These are phyloP conservation scores for Septoria petroselini DNA, from an alignment of 2,329 filamentous ascomycete genomes.

Conservation along the genomic window DNA sequence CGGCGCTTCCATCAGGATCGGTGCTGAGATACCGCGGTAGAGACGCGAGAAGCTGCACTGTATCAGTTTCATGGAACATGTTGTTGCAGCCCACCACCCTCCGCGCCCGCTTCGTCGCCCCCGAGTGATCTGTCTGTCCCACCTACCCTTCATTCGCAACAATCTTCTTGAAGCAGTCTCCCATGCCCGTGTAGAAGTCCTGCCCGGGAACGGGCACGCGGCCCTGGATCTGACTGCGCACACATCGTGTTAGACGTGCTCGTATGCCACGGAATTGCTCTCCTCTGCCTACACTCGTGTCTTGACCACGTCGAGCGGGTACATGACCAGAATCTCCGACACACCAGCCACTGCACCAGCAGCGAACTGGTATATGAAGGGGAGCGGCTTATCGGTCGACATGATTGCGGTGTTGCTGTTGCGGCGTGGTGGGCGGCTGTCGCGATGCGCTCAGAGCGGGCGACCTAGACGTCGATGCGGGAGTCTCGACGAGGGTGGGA, in stretches of 20 bases:
- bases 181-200: conserved; percentile 92
- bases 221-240: conserved; percentile 54
- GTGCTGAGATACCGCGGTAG: conserved; percentile 92
- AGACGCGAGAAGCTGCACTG: conserved; percentile 71
- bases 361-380: conserved; percentile 92
- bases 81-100: not conserved
- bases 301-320: conserved; percentile 97
- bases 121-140: not conserved
- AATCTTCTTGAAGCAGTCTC: conserved; percentile 98
- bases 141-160: conserved; percentile 85
- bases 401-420: conserved; percentile 35
- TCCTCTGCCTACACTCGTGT: conserved; percentile 75
- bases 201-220: conserved; percentile 59
- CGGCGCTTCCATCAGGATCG: conserved; percentile 95
- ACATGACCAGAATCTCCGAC: conserved; percentile 75
- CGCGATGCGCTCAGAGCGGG: too few species aligned
- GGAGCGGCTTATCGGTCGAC: conserved; percentile 68
- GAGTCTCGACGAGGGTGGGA: too few species aligned
- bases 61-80: conserved; percentile 2
- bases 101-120: not conserved
- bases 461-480: too few species aligned
- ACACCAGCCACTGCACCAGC: conserved; percentile 97
- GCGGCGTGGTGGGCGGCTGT: not conserved
- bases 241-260: conserved; percentile 18
- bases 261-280: not conserved